Conservation (phyloP, 192 early-diverging fungal genomes). For the Podila verticillata region DNA sequence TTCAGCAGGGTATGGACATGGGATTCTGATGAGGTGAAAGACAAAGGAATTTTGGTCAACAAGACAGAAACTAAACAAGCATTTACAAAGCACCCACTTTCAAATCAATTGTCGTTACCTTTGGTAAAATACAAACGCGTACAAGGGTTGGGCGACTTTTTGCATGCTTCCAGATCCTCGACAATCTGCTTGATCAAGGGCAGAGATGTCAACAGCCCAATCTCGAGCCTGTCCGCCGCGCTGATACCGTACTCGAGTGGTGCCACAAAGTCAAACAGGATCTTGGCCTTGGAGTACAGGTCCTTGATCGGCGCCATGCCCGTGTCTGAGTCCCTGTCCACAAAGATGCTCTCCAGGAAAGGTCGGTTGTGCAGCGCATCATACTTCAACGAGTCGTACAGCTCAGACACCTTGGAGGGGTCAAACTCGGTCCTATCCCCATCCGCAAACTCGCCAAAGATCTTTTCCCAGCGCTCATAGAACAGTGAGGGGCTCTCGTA, state of each 20-base stretch:
- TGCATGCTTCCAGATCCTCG: conserved; percentile 73
- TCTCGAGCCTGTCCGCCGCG: conserved; percentile 82
- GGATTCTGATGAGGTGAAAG: conserved; percentile 64
- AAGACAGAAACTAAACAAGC: no score
- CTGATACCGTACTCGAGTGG: conserved; percentile 94
- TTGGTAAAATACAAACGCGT: conserved; percentile 96
- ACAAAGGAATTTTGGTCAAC: not conserved
- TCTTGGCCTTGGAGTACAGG: conserved; percentile 85
- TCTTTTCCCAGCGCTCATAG: conserved; percentile 96
- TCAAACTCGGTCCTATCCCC: conserved; percentile 66
- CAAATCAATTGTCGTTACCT: conserved; percentile 52
- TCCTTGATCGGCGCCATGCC: conserved; percentile 56
- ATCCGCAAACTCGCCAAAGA: conserved; percentile 87
- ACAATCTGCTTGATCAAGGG: conserved; percentile 85
- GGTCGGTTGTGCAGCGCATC: conserved; percentile 95
- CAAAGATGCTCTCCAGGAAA: conserved; percentile 82
- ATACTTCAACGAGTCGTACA: conserved; percentile 97
- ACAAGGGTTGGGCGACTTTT: conserved; percentile 59
- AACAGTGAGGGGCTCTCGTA: conserved; percentile 86
- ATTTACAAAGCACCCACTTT: no score
- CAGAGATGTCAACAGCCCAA: conserved; percentile 82
- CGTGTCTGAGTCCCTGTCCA: conserved; percentile 36
- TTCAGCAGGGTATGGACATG: conserved; percentile 95
- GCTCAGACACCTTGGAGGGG: conserved; percentile 89
- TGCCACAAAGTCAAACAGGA: conserved; percentile 93